Evolutionary conservation across 345 rosid species (phyloP).

Genomic region (Kandelia obovata): DNA sequence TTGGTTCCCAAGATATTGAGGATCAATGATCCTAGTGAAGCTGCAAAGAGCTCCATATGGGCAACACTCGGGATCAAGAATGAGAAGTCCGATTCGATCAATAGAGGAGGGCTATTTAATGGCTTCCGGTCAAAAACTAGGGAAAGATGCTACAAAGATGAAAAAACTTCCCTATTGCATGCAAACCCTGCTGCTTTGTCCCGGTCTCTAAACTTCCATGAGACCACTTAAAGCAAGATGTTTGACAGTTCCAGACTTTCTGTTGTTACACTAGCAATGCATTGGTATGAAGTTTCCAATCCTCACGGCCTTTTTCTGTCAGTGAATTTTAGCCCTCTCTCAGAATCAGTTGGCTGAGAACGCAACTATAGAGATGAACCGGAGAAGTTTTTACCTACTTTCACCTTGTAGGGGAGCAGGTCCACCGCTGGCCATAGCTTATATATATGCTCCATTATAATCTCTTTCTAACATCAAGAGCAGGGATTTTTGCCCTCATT

Average conservation of each 20-base stretch:
- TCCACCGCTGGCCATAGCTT: background rate
- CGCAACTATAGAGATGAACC: conserved; percentile 3
- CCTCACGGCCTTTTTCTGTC: background rate
- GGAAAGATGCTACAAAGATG: conserved; percentile 24
- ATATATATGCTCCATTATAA: background rate
- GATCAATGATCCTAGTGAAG: conserved; percentile 22
- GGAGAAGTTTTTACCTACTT: conserved; percentile 2
- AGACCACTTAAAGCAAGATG: conserved; percentile 32
- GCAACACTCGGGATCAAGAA: conserved; percentile 8
- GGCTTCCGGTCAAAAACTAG: conserved; percentile 43
- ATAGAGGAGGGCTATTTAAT: conserved; percentile 36
- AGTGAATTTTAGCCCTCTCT: conserved; percentile 4
- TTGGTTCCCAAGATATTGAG: conserved; percentile 15
- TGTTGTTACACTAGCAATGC: too few relatives aligned
- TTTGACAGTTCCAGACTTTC: background rate
- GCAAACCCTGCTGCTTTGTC: conserved; percentile 78
- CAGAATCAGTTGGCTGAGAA: background rate
- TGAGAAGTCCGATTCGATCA: conserved; percentile 20
- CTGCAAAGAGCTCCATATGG: conserved; percentile 25
- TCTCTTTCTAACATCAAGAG: conserved; percentile 4
- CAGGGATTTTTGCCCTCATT: background rate
- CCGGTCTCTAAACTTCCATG: conserved; percentile 63
- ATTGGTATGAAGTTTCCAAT: too few relatives aligned
- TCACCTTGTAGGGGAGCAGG: background rate
- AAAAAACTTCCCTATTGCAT: conserved; percentile 41